Evolutionary conservation across 2,329 filamentous ascomycete species (phyloP).

Genomic region (Cryphonectria naterciae): DNA sequence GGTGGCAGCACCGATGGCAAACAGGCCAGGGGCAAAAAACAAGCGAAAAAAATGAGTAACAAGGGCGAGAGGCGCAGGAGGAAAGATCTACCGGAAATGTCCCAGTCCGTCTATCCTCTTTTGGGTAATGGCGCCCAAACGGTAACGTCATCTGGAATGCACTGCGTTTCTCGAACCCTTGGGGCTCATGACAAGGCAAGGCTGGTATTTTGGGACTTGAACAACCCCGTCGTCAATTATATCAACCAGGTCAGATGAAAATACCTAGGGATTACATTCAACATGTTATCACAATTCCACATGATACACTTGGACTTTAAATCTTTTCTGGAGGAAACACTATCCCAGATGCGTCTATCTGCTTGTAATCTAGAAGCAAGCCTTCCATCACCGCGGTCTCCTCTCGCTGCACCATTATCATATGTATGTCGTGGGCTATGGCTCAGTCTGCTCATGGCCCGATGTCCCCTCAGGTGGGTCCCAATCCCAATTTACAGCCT

Average conservation of each 20-base stretch:
- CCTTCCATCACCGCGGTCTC: neutral
- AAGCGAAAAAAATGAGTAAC: neutral
- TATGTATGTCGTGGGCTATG: neutral
- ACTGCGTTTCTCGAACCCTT: neutral
- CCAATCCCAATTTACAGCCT: neutral
- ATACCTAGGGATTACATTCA: neutral
- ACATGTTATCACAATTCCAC: neutral
- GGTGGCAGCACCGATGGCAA: neutral
- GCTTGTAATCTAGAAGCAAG: neutral
- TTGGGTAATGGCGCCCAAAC: neutral
- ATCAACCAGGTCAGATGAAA: neutral
- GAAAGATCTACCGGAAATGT: slow-evolving; percentile 11
- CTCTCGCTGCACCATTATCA: neutral
- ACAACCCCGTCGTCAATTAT: neutral
- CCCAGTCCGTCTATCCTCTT: neutral
- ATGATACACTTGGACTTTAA: neutral
- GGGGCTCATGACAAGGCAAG: neutral
- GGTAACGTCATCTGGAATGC: slow-evolving; percentile 6
- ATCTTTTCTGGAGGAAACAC: neutral
- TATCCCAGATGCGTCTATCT: neutral
- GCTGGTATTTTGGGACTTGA: too few species aligned
- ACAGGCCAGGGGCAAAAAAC: neutral
- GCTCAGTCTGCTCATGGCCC: neutral
- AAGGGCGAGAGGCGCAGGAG: neutral
- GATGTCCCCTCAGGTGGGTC: neutral